These are phyloP conservation scores for Populus simonii DNA, from an alignment of 345 rosid species.

Conservation along the genomic window DNA sequence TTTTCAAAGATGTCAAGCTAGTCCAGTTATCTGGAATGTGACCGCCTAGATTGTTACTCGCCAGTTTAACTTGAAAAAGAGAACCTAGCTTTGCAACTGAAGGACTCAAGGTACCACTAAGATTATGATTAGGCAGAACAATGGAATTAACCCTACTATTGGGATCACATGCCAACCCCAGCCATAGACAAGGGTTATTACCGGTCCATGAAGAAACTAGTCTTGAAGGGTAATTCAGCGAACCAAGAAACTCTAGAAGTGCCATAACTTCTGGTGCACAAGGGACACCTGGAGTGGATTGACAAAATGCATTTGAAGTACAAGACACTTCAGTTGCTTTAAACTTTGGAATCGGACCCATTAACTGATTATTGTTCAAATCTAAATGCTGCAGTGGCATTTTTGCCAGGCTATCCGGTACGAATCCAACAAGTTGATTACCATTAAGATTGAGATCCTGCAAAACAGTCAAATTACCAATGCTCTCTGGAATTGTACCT, in stretches of 20 bases:
- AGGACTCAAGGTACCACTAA: conserved; percentile 64
- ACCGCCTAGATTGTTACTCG: conserved; percentile 47
- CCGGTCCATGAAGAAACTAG: conserved; percentile 59
- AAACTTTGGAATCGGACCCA: conserved; percentile 68
- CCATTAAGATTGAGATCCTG: conserved; percentile 59
- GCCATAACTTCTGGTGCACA: conserved; percentile 63
- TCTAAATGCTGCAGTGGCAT: conserved; percentile 49
- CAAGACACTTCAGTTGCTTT: conserved; percentile 38
- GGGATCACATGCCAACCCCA: conserved; percentile 45
- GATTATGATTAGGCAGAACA: conserved; percentile 46
- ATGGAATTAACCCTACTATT: conserved; percentile 30
- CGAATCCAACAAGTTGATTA: conserved; percentile 54
- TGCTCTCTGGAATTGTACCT: conserved; percentile 57
- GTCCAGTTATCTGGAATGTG: conserved; percentile 58
- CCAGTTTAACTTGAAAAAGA: conserved; percentile 42
- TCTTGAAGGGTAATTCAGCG: conserved; percentile 52
- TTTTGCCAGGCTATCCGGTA: conserved; percentile 51
- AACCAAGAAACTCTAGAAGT: conserved; percentile 55
- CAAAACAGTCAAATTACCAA: conserved; percentile 48
- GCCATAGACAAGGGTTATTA: conserved; percentile 69
- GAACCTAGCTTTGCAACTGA: conserved; percentile 49
- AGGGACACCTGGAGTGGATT: conserved; percentile 36
- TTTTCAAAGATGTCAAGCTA: conserved; percentile 43
- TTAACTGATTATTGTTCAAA: conserved; percentile 62
- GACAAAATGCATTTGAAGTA: conserved; percentile 53